These are phyloP conservation scores for Ziziphus jujuba DNA, from an alignment of 306 rosid genomes.

Conservation along the genomic window DNA sequence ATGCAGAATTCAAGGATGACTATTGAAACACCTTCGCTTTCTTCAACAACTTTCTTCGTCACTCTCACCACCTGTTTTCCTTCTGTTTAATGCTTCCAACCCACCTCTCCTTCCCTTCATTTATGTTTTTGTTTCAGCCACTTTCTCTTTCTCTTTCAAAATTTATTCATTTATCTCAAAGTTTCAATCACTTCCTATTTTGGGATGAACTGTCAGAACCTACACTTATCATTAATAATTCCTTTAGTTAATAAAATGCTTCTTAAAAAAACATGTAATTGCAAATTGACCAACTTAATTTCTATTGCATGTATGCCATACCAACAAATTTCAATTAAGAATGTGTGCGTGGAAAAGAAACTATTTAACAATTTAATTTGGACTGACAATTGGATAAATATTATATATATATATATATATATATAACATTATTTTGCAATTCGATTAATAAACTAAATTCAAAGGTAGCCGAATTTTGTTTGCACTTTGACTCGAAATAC, in stretches of 20 bases:
- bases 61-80: slow-evolving; percentile 39
- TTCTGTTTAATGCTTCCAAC: slow-evolving; percentile 68
- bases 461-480: no score
- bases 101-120: slow-evolving; percentile 72
- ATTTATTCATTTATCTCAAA: slow-evolving; percentile 19
- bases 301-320: not conserved
- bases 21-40: slow-evolving; percentile 47
- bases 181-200: slow-evolving; percentile 21
- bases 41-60: slow-evolving; percentile 45
- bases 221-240: slow-evolving; percentile 6
- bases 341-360: not conserved
- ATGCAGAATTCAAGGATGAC: slow-evolving; percentile 73
- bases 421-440: no score
- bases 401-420: not conserved
- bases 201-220: slow-evolving; percentile 17
- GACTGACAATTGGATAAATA: slow-evolving; percentile 3
- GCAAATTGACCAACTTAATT: not conserved
- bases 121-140: slow-evolving; percentile 2
- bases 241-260: not conserved
- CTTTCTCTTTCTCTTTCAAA: slow-evolving; percentile 37
- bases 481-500: no score
- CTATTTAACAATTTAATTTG: not conserved
- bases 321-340: not conserved
- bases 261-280: not conserved
- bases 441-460: not conserved